These are phyloP conservation scores for Rhodosporidiobolus sp. DNA, from an alignment of 768 basidiomycete genomes.

Conservation along the genomic window DNA sequence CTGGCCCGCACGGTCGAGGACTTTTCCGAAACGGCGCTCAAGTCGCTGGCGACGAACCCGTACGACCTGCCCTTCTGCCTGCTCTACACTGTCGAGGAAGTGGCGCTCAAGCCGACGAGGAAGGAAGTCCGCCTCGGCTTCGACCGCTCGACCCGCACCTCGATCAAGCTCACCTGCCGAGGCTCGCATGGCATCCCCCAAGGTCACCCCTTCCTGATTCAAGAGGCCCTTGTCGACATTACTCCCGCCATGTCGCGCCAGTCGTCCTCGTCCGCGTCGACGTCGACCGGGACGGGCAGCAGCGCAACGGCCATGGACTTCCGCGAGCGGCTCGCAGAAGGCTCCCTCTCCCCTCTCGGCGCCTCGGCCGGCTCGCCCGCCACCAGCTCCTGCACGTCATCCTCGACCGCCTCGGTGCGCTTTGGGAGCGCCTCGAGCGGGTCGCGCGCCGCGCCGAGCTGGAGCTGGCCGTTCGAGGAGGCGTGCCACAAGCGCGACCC, in stretches of 20 bases:
- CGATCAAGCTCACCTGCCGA: constrained; percentile 20
- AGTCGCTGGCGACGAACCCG: constrained; percentile 18
- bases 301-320: constrained; percentile 27
- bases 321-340: constrained; percentile 22
- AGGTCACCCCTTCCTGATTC: constrained; percentile 31
- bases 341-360: not conserved
- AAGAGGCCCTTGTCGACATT: constrained; percentile 25
- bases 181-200: constrained; percentile 28
- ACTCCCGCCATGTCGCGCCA: constrained; percentile 6
- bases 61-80: constrained; percentile 32
- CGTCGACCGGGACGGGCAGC: constrained; percentile 18
- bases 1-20: constrained; percentile 28
- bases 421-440: not conserved
- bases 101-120: constrained; percentile 6
- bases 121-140: constrained; percentile 18
- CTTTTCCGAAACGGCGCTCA: constrained; percentile 16
- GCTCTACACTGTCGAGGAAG: constrained; percentile 30
- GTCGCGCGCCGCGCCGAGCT: not conserved
- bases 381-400: not conserved
- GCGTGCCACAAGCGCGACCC: constrained; percentile 29
- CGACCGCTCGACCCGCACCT: constrained; percentile 11
- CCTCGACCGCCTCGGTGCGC: not conserved
- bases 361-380: not conserved
- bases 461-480: constrained; percentile 39
- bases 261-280: constrained; percentile 19